Evolutionary conservation across 2,329 filamentous ascomycete species (phyloP).

Genomic region (Aureobasidium melanogenum): DNA sequence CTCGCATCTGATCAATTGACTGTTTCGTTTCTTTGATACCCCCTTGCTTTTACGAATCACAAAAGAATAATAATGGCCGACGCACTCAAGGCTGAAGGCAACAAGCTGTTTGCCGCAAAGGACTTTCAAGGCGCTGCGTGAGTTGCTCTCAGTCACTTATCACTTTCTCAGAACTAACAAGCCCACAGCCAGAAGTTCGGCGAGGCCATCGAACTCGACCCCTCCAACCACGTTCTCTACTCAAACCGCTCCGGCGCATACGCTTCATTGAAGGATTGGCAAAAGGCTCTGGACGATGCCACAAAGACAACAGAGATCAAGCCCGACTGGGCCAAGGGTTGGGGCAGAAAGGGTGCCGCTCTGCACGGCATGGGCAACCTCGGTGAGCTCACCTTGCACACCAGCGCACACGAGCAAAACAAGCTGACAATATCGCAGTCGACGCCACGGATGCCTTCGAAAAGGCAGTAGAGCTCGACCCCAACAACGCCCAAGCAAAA

Average conservation of each 20-base stretch:
- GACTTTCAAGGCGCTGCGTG: slow-evolving; percentile 95
- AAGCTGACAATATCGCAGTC: slow-evolving; percentile 33
- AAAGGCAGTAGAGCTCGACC: slow-evolving; percentile 86
- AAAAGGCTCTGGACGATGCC: slow-evolving; percentile 77
- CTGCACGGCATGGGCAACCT: slow-evolving; percentile 82
- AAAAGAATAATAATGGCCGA: slow-evolving; percentile 43
- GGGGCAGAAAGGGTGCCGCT: slow-evolving; percentile 85
- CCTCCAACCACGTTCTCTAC: slow-evolving; percentile 91
- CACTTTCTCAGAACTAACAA: slow-evolving; percentile 10
- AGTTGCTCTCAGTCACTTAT: slow-evolving; percentile 33
- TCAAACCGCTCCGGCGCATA: slow-evolving; percentile 87
- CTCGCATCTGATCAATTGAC: neutral
- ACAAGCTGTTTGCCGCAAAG: slow-evolving; percentile 97
- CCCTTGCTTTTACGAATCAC: neutral
- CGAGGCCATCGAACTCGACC: slow-evolving; percentile 80
- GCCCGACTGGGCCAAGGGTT: slow-evolving; percentile 96
- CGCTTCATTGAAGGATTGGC: slow-evolving; percentile 83
- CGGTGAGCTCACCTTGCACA: slow-evolving; percentile 31
- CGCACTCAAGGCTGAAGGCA: slow-evolving; percentile 92
- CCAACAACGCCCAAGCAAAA: slow-evolving; percentile 86
- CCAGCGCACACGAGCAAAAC: neutral
- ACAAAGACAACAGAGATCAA: slow-evolving; percentile 91
- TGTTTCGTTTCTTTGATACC: slow-evolving; percentile 8
- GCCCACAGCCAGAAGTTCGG: slow-evolving; percentile 78
- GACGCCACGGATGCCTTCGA: slow-evolving; percentile 85